phyloP scores from a whole-genome alignment of 164 flowering plant species.

The Dillenia turbinata region DNA sequence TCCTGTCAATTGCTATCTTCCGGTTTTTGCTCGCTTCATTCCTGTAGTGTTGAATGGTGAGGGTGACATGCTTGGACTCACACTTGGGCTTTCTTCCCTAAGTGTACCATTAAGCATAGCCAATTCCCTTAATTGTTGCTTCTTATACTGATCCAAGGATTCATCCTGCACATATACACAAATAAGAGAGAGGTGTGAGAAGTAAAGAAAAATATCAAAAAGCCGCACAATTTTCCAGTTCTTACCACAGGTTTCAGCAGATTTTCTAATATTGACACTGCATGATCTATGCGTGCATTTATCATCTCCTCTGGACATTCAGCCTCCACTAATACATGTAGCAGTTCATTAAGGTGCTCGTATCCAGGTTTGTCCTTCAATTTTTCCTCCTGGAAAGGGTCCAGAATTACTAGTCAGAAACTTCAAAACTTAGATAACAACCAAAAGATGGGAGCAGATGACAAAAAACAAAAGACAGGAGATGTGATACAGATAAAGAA shows the following conservation, averaged over 20 bases:
- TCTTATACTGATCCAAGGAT: conserved; percentile 80
- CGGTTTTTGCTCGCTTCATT: conserved; percentile 94
- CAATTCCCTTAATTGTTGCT: conserved; percentile 87
- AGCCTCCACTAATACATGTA: conserved; percentile 77
- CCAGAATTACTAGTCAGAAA: neutral
- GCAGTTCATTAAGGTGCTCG: conserved; percentile 82
- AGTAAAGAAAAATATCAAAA: too few species aligned
- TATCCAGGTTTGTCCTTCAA: conserved; percentile 79
- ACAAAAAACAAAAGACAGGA: too few species aligned
- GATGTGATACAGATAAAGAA: too few species aligned
- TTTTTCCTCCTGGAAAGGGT: conserved; percentile 60
- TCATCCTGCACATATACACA: conserved; percentile 53
- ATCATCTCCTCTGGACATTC: conserved; percentile 70
- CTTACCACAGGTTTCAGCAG: conserved; percentile 84
- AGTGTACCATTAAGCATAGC: conserved; percentile 92
- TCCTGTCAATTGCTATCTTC: conserved; percentile 36
- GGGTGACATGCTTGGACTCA: conserved; percentile 70
- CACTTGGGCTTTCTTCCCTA: conserved; percentile 84
- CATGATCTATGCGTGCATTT: conserved; percentile 64
- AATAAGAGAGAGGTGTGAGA: neutral
- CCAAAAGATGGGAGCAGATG: too few species aligned
- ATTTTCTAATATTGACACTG: conserved; percentile 55
- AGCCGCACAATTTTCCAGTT: neutral
- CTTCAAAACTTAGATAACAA: too few species aligned
- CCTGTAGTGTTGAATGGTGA: conserved; percentile 94